phyloP scores from a whole-genome alignment of 352 stramenopile genomes.

The Thraustochytrium sp. region DNA sequence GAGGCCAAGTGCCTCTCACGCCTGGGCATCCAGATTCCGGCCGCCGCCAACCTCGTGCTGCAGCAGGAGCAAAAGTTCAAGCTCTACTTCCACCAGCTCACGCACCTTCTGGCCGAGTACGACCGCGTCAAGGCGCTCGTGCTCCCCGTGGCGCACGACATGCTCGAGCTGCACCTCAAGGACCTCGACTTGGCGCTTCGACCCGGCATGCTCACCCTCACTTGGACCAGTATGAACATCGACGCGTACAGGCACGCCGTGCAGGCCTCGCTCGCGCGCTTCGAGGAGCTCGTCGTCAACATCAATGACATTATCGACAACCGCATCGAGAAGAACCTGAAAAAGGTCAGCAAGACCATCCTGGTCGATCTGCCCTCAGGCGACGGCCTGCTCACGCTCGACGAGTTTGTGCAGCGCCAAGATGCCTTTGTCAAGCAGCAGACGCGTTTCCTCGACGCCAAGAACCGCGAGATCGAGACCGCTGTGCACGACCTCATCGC shows the following conservation, averaged over 20 bases:
- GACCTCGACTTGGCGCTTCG: conserved; percentile 98
- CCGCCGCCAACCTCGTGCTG: conserved; percentile 92
- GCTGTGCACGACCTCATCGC: conserved; percentile 92
- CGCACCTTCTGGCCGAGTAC: conserved; percentile 91
- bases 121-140: conserved; percentile 93
- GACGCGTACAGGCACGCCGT: conserved; percentile 91
- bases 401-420: conserved; percentile 96
- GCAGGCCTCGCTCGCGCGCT: conserved; percentile 77
- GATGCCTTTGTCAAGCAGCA: conserved; percentile 81
- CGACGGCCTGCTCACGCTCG: conserved; percentile 85
- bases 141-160: conserved; percentile 89
- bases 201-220: conserved; percentile 95
- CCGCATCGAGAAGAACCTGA: conserved; percentile 96
- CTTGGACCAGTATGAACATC: conserved; percentile 99
- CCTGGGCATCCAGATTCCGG: conserved; percentile 95
- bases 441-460: conserved; percentile 85
- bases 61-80: conserved; percentile 98
- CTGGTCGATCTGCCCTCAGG: conserved; percentile 91
- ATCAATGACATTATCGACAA: conserved; percentile 99
- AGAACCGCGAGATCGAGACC: conserved; percentile 96
- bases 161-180: conserved; percentile 90
- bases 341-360: conserved; percentile 92
- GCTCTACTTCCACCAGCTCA: conserved; percentile 93
- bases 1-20: conserved; percentile 94
- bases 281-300: conserved; percentile 93